Percentiles rank a stretch among this genome's conserved stretches.
These are phyloP conservation scores for Dendrobium officinale DNA, from an alignment of 106 monocot species.

Conservation along the genomic window DNA sequence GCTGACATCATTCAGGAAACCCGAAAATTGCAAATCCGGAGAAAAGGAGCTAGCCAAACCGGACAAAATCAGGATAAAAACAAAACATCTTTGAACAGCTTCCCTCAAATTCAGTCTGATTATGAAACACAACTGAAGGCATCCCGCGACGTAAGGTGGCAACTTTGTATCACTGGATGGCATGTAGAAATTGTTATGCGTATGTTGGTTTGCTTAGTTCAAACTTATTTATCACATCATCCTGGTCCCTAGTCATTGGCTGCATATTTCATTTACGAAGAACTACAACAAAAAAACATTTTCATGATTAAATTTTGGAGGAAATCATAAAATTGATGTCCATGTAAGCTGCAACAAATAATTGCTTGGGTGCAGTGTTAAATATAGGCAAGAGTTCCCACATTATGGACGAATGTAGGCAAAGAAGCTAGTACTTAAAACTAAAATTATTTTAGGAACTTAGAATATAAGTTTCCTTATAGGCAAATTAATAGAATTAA, in stretches of 20 bases:
- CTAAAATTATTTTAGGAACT: too few species aligned
- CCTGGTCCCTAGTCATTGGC: too few species aligned
- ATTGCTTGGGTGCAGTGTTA: not conserved
- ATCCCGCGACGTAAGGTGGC: conserved; percentile 87
- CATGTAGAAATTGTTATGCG: conserved; percentile 33
- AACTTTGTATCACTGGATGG: conserved; percentile 19
- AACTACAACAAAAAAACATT: not conserved
- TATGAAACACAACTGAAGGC: conserved; percentile 75
- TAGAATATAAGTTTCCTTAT: too few species aligned
- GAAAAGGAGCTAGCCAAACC: conserved; percentile 38
- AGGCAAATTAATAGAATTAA: too few species aligned
- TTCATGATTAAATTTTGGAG: not conserved
- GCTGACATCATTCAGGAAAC: conserved; percentile 62
- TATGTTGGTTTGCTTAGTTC: conserved; percentile 20
- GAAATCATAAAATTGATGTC: not conserved
- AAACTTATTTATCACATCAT: not conserved
- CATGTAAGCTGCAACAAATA: not conserved
- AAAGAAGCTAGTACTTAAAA: too few species aligned
- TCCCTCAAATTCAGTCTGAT: conserved; percentile 26
- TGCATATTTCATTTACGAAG: not conserved
- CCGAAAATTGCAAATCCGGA: conserved; percentile 64
- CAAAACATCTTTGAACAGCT: not conserved
- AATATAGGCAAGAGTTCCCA: too few species aligned
- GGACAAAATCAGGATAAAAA: conserved; percentile 28
- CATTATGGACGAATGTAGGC: too few species aligned